phyloP scores from a whole-genome alignment of 164 flowering plant genomes.

The Paratinospora sagittata region DNA sequence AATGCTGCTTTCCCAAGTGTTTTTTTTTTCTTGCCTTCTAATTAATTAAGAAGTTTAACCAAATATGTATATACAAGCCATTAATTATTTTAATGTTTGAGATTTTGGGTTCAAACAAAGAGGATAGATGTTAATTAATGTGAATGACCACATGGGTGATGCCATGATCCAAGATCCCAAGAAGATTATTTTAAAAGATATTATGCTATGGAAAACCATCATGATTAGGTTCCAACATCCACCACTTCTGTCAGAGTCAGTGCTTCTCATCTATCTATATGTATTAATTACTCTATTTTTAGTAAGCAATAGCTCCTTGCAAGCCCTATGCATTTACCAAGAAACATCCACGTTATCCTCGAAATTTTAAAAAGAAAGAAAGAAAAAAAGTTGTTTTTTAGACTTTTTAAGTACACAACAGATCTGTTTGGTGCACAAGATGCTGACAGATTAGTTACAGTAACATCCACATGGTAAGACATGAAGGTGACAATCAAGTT shows the following conservation, averaged over 20 bases:
- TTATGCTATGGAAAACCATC: slow-evolving; percentile 4
- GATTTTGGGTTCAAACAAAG: background rate
- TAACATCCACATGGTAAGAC: background rate
- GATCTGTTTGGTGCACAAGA: background rate
- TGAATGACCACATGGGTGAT: slow-evolving; percentile 6
- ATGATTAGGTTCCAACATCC: slow-evolving; percentile 7
- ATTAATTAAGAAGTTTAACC: no score
- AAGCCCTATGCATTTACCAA: no score
- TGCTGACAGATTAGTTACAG: background rate
- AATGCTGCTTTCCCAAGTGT: no score
- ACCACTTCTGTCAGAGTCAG: slow-evolving; percentile 3
- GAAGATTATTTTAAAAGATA: slow-evolving; percentile 2
- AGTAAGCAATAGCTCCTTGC: background rate
- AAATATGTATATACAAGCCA: background rate
- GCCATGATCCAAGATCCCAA: slow-evolving; percentile 10
- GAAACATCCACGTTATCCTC: background rate
- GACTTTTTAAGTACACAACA: background rate
- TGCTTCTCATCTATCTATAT: no score
- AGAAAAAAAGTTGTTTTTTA: no score
- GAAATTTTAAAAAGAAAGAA: background rate
- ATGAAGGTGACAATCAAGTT: background rate
- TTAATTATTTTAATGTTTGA: background rate
- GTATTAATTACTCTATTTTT: background rate
- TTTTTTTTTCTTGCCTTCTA: no score
- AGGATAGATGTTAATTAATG: background rate